Evolutionary conservation across 2,329 filamentous ascomycete genomes (phyloP).

Genomic region (Sporothrix inflata): DNA sequence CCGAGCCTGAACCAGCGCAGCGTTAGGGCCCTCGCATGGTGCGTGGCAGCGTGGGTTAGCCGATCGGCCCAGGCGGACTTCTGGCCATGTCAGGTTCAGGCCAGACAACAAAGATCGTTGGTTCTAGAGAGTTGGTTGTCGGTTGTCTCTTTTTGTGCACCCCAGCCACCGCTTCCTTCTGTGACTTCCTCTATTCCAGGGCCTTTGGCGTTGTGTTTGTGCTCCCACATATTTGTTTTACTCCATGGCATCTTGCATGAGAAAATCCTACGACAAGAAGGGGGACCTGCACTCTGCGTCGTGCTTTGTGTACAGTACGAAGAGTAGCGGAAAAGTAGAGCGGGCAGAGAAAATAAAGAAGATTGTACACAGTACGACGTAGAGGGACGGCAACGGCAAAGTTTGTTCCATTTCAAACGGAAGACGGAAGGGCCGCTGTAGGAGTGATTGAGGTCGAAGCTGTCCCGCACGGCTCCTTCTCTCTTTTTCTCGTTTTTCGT

Average conservation of each 20-base stretch:
- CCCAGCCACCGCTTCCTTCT: constrained; percentile 12
- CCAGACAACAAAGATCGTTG: background rate
- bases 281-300: background rate
- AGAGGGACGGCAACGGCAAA: background rate
- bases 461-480: background rate
- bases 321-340: background rate
- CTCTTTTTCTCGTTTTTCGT: background rate
- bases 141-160: background rate
- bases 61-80: constrained; percentile 18
- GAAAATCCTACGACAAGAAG: background rate
- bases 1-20: background rate
- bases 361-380: too few species aligned
- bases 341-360: background rate
- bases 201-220: constrained; percentile 16
- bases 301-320: background rate
- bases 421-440: background rate
- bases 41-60: background rate
- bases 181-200: background rate
- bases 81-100: background rate
- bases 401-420: background rate
- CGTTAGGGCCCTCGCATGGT: constrained; percentile 8
- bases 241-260: constrained; percentile 13
- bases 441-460: background rate
- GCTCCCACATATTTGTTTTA: constrained; percentile 12
- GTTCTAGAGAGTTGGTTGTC: background rate